Evolutionary conservation across 2,329 filamentous ascomycete genomes (phyloP), one percentile per base, ranked within the genome.

Genomic region (Fusarium setosum): DNA sequence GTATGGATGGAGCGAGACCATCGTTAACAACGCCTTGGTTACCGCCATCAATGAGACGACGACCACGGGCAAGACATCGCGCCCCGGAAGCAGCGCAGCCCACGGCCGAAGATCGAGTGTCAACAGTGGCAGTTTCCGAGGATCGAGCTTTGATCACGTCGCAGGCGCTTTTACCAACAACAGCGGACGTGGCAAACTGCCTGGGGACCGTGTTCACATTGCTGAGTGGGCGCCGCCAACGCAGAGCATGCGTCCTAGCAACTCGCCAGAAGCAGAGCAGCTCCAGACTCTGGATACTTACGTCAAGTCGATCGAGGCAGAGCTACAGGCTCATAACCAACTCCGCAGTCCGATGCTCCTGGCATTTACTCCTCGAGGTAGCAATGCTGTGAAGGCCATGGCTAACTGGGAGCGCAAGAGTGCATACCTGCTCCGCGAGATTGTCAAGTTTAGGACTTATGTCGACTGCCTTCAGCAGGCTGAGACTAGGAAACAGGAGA

Each of bases 401-500:
- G 86, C 90, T 18, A 99, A 99, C 78, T 99, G 96, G 95, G 94
- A 99, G 82, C 90, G 92, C 74, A 98, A 98, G 82, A 96, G 93
- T 56, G 90, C 92, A 26, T 97, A 98, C 75, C 81, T 99, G 37
- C 84, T 98, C 12, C 86, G 92, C 32, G 96, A 99, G 81, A 97
- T 96, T 76, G 94, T 98, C 77, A 98, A 98, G 79, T 98, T 97
- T 80, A 86, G 91, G 61, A 98, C 94, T 0, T 99, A 98, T 74
- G 94, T 97, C 69, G 96, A 98, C 76, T 90, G 89, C 31, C 81
- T 99, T 49, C 84, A 89, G 58, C 86, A 88, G 34, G 94, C 94
- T 1, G 88, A 92, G 69, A 80, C 76, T 29, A 84, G 88, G 54
- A 94, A 92, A 75, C 84, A 87, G 42, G 90, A 90, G 74, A 90